Conservation (phyloP, 1,284 basidiomycete species). For the Tylopilus sp. region DNA sequence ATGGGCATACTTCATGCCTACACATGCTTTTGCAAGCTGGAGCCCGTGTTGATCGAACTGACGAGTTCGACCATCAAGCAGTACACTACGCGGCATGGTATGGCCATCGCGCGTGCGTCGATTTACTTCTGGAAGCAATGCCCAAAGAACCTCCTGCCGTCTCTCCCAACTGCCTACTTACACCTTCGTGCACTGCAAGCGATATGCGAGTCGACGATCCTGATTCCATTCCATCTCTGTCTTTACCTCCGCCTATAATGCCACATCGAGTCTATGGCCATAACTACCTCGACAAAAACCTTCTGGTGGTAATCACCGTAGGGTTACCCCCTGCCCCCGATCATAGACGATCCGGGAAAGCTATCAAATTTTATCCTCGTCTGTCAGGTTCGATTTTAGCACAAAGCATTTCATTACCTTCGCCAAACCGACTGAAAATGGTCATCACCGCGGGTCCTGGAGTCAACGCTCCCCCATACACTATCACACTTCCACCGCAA, state of each 20-base stretch:
- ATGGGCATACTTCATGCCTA: constrained; percentile 80
- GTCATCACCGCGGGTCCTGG: constrained; percentile 84
- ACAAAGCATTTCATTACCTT: constrained; percentile 48
- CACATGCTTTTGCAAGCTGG: constrained; percentile 76
- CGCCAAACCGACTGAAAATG: constrained; percentile 85
- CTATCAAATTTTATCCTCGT: constrained; percentile 65
- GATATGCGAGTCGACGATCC: constrained; percentile 46
- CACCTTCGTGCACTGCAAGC: constrained; percentile 16
- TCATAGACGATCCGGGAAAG: constrained; percentile 30
- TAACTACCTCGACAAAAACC: constrained; percentile 86
- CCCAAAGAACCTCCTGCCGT: constrained; percentile 21
- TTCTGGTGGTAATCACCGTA: constrained; percentile 84
- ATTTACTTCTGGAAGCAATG: constrained; percentile 60
- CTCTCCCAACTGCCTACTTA: constrained; percentile 7
- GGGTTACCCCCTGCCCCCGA: constrained; percentile 56
- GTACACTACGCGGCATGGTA: constrained; percentile 98
- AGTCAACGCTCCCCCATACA: constrained; percentile 82
- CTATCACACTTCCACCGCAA: constrained; percentile 79
- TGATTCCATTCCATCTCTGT: constrained; percentile 91
- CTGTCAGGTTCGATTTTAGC: constrained; percentile 58
- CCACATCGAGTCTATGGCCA: constrained; percentile 90
- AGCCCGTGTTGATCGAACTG: constrained; percentile 68
- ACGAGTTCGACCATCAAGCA: constrained; percentile 85
- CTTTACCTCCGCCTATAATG: constrained; percentile 97
- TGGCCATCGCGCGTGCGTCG: constrained; percentile 81